Conservation (phyloP, 768 basidiomycete genomes). For the Auricularia sp. region DNA sequence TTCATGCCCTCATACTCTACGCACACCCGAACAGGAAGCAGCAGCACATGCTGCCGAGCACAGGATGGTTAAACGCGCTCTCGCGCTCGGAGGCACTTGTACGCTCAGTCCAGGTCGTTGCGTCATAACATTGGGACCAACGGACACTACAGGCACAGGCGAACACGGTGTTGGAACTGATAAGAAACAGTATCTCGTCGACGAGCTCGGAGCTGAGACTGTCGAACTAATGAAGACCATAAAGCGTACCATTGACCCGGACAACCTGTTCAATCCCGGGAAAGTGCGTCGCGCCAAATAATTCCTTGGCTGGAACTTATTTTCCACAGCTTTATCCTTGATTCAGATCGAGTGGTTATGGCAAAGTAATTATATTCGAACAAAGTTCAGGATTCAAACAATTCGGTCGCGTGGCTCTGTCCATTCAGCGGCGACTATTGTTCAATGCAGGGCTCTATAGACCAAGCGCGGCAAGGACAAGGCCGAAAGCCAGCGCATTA, state of each 20-base stretch:
- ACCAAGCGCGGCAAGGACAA: background rate
- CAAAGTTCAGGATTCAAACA: no score
- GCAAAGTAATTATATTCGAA: no score
- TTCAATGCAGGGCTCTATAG: background rate
- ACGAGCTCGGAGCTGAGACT: constrained; percentile 40
- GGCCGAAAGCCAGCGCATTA: background rate
- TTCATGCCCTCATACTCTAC: constrained; percentile 31
- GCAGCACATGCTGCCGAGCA: constrained; percentile 21
- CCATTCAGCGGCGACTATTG: no score
- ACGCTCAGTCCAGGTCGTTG: constrained; percentile 4
- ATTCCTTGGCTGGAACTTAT: background rate
- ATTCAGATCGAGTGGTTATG: background rate
- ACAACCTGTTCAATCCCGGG: constrained; percentile 38
- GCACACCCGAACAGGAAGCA: constrained; percentile 26
- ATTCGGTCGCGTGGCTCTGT: no score
- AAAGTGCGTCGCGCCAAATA: constrained; percentile 19
- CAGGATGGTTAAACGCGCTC: constrained; percentile 25
- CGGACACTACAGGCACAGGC: constrained; percentile 20
- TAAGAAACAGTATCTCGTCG: constrained; percentile 36
- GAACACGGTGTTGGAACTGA: constrained; percentile 40
- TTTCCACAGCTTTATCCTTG: background rate
- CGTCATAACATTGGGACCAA: background rate
- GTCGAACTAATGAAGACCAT: constrained; percentile 41
- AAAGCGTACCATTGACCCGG: constrained; percentile 36
- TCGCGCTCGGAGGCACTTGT: constrained; percentile 29